A percentile compares a stretch with the other conserved stretches of the same genome.
phyloP scores from a whole-genome alignment of 495 filamentous ascomycete genomes.

The Penicillium tannophilum region DNA sequence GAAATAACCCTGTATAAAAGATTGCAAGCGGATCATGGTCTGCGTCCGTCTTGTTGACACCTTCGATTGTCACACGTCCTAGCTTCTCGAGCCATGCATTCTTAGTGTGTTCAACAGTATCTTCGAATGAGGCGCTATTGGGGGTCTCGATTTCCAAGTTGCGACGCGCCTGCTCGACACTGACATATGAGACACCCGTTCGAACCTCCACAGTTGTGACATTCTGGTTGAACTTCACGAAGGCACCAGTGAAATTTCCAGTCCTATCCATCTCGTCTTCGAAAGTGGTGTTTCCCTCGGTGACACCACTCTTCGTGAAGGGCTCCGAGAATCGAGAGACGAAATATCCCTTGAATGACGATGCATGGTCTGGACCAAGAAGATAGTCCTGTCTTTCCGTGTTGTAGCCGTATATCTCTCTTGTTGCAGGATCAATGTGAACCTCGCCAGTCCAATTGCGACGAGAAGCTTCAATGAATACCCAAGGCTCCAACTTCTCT shows the following conservation, averaged over 20 bases:
- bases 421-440: constrained; percentile 18
- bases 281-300: constrained; percentile 12
- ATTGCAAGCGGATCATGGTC: constrained; percentile 27
- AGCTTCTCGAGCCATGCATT: constrained; percentile 30
- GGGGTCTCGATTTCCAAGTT: constrained; percentile 27
- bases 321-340: constrained; percentile 30
- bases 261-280: constrained; percentile 7
- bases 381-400: constrained; percentile 34
- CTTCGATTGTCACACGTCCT: constrained; percentile 25
- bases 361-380: constrained; percentile 28
- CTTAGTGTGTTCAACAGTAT: constrained; percentile 24
- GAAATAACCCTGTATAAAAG: constrained; percentile 30
- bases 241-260: constrained; percentile 30
- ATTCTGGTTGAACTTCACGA: constrained; percentile 23
- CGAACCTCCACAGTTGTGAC: constrained; percentile 25
- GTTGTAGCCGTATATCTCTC: constrained; percentile 29
- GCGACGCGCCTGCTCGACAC: constrained; percentile 28
- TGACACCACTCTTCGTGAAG: constrained; percentile 21
- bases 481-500: constrained; percentile 18
- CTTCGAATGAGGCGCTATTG: constrained; percentile 17
- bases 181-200: constrained; percentile 31
- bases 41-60: constrained; percentile 24
- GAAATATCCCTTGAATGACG: constrained; percentile 30
- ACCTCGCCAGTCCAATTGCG: constrained; percentile 32
- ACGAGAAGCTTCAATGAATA: constrained; percentile 29